Evolutionary conservation across 371 early-diverging fungal genomes (phyloP).

Genomic region (Apophysomyces elegans): DNA sequence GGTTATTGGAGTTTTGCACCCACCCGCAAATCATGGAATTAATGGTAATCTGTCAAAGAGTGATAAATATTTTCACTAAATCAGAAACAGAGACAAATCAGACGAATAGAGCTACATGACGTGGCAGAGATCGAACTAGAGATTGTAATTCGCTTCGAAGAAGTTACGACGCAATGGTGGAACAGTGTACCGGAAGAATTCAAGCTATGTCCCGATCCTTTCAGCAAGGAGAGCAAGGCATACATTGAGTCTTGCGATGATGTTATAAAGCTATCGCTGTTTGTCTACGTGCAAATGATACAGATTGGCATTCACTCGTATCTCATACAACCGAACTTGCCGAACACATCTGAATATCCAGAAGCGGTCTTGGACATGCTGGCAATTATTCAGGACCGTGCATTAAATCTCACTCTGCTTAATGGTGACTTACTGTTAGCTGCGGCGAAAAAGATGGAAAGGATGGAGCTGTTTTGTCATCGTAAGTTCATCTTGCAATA

Average conservation of each 20-base stretch:
- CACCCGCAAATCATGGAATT: not conserved
- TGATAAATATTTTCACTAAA: not conserved
- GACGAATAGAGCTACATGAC: not conserved
- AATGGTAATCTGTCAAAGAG: not conserved
- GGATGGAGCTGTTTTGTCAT: not conserved
- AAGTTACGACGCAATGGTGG: not conserved
- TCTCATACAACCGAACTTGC: not conserved
- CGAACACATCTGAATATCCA: not conserved
- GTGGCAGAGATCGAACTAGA: not conserved
- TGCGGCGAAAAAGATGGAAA: not conserved
- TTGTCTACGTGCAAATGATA: not conserved
- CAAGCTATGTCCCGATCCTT: not conserved
- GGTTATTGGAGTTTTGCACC: not conserved
- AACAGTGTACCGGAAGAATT: not conserved
- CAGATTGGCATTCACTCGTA: not conserved
- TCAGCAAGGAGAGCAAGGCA: not conserved
- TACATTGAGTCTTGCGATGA: not conserved
- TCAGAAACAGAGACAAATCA: not conserved
- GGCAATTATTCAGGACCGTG: constrained; percentile 4
- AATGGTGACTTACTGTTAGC: not conserved
- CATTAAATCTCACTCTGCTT: not conserved
- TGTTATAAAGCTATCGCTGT: not conserved
- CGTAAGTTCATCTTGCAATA: not conserved
- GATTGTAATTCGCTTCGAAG: not conserved
- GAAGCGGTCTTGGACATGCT: not conserved